phyloP scores from a whole-genome alignment of 1,139 yeast genomes.

The Candida sp. region DNA sequence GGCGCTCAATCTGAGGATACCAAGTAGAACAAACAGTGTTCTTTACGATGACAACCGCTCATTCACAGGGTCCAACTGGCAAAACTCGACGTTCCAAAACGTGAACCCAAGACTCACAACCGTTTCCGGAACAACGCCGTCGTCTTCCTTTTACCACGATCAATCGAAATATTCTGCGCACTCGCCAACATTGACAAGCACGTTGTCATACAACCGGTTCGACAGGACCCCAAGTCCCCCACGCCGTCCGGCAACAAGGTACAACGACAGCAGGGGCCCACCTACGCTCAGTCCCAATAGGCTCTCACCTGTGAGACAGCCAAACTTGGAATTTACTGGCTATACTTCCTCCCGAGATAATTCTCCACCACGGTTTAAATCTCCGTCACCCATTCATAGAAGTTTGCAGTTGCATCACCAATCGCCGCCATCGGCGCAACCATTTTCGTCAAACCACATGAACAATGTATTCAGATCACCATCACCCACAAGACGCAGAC shows the following conservation, averaged over 20 bases:
- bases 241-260: background rate
- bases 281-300: conserved; percentile 10
- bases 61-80: background rate
- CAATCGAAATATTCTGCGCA: conserved; percentile 1
- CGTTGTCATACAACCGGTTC: conserved; percentile 2
- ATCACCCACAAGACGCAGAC: conserved; percentile 10
- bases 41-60: background rate
- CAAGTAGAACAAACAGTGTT: conserved; percentile 9
- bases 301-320: conserved; percentile 10
- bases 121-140: background rate
- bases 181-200: conserved; percentile 3
- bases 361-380: conserved; percentile 5
- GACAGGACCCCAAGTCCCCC: conserved; percentile 8
- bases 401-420: conserved; percentile 3
- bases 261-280: background rate
- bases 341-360: background rate
- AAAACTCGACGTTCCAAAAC: conserved; percentile 1
- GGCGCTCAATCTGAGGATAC: conserved; percentile 2
- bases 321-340: conserved; percentile 5
- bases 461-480: conserved; percentile 10
- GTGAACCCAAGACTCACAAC: background rate
- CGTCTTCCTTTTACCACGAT: background rate
- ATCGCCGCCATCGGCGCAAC: conserved; percentile 2
- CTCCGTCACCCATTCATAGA: conserved; percentile 12
- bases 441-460: background rate